Evolutionary conservation across 176 grass and related monocot genomes (phyloP), one percentile per base, ranked within the genome.

Genomic region (Carex cristatella): DNA sequence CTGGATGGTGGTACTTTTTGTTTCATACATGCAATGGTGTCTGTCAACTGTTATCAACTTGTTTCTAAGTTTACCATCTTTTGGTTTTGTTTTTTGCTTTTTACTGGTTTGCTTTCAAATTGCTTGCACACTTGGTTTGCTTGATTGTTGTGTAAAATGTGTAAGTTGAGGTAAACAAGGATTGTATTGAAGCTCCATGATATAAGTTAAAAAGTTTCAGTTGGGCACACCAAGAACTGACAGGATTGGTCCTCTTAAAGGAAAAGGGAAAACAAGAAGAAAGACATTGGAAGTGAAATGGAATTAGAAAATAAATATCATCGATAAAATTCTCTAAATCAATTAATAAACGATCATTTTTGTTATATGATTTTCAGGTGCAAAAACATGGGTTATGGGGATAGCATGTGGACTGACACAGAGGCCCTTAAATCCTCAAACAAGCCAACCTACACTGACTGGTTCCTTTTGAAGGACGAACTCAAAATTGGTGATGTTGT

Each of bases 391-490:
- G 83, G 86, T 88, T 84, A 84, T 10, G 77, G 88, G 57, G 87
- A 87, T 42, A 84, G 10, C 79, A 79, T 57, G 42, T 90, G 85
- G 88, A 89, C 7, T 9, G 88, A 91, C 56, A 87, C 72, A 67
- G 30, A 81, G 66, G 81, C 58, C 37, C 59, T 83, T 27, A 87
- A 90, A n/a, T 90, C 48, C 9, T 37, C 76, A 87, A 80, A 51
- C 59, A 69, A 23, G 23, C 56, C 71, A 85, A 87, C 60, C 54
- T 74, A 49, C 84, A 95, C 86, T 31, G 75, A 91, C 77, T 95
- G 96, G 96, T 92, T 75, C 8, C 79, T 91, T 55, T 87, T 89
- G 32, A 99, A 99, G 88, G 96, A 94, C 79, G 83, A 91, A 23
- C 73, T 99, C 56, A 85, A 89, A 77, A 86, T 95, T 3, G 91